phyloP scores from a whole-genome alignment of 2,329 filamentous ascomycete genomes.

The Neurospora sp. region DNA sequence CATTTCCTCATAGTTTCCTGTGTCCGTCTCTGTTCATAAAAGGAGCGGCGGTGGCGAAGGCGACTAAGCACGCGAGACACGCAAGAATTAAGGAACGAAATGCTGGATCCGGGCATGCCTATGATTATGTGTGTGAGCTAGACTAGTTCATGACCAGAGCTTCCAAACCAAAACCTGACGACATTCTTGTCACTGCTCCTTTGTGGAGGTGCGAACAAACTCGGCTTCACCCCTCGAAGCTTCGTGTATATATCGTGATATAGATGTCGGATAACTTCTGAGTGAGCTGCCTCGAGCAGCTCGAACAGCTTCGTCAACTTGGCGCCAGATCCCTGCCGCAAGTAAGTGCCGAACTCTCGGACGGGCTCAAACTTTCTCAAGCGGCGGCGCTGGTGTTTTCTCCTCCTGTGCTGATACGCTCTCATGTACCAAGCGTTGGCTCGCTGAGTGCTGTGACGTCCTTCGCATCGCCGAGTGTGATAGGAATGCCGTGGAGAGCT shows the following conservation, averaged over 20 bases:
- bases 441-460: slow-evolving; percentile 11
- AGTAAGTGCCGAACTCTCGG: background rate
- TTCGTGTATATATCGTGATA: background rate
- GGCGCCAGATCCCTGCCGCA: background rate
- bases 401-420: background rate
- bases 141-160: background rate
- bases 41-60: background rate
- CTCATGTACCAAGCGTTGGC: slow-evolving; percentile 19
- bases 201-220: background rate
- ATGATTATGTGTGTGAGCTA: background rate
- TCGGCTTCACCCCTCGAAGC: background rate
- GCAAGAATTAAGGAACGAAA: background rate
- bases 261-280: background rate
- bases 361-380: background rate
- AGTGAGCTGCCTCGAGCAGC: background rate
- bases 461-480: slow-evolving; percentile 9
- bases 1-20: background rate
- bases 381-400: background rate
- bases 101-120: background rate
- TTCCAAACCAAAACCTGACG: slow-evolving; percentile 1
- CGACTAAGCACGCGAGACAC: background rate
- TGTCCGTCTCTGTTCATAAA: background rate
- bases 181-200: background rate
- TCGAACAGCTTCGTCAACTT: background rate
- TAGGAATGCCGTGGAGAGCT: slow-evolving; percentile 20